Evolutionary conservation across 2,329 filamentous ascomycete genomes (phyloP), one percentile per base, ranked within the genome.

Genomic region (Fusarium sarcochroum): DNA sequence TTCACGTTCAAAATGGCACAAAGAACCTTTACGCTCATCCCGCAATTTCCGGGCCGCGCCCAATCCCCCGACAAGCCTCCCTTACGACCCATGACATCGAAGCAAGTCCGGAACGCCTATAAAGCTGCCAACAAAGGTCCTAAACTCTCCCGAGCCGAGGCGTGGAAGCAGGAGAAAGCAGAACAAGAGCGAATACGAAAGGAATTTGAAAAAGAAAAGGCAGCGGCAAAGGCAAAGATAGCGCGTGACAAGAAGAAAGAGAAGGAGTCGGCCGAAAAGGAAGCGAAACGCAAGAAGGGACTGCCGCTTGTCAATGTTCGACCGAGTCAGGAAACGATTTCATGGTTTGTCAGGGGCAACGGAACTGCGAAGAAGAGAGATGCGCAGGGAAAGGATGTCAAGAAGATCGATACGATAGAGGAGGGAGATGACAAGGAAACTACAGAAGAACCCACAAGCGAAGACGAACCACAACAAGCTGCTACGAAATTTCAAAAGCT

Each of bases 311-410:
- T 86, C n/a, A 80, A 80, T 14, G 84, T 87, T 6, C 80, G 83
- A 35, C 84, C 87, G 1, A 89, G 87, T 34, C 88, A 90, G 73
- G 84, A 84, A 41, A 87, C 84, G 0, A 87, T 90, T 64, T 80
- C 86, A 18, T 74, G 81, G 35, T 90, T 90, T 58, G 76, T 87
- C 9, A 77, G 79, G 35, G 77, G 79, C 0, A 76, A 78, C n/a
- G 76, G 75, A 2, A 68, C 69, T 4, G 58, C 59, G 2, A 79
- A 68, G 53, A 80, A 79, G 69, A 76, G 76, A 38, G 74, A 76
- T 32, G 53, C 41, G 5, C 61, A 54, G 7, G 77, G 75, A 5
- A 52, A 56, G 17, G 63, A 65, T 6, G 55, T 71, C 21, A 57
- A 52, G 14, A 45, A 63, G 14, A 15, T n/a, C 10, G 25, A 63